These are phyloP conservation scores for Rutstroemia sp. DNA, from an alignment of 2,329 filamentous ascomycete genomes.

Conservation along the genomic window DNA sequence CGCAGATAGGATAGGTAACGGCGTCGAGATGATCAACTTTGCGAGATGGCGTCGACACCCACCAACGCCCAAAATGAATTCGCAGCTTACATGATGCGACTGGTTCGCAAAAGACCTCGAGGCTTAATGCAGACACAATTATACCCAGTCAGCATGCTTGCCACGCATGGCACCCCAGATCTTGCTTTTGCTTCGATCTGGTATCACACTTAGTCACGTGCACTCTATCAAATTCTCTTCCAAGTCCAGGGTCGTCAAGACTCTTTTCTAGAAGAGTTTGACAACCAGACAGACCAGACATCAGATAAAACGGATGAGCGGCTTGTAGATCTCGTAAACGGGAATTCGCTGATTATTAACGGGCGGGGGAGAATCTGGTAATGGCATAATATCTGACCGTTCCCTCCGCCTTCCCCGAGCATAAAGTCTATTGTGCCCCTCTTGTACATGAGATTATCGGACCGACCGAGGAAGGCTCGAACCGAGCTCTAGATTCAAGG, in stretches of 20 bases:
- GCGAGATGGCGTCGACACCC: too few relatives aligned
- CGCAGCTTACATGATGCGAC: too few relatives aligned
- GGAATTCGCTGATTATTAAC: not conserved
- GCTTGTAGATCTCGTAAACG: not conserved
- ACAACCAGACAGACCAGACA: not conserved
- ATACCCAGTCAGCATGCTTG: not conserved
- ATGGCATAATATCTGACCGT: not conserved
- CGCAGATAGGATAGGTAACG: too few relatives aligned
- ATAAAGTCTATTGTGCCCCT: not conserved
- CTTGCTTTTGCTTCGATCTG: not conserved
- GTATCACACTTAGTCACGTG: conserved; percentile 3
- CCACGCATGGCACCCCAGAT: not conserved
- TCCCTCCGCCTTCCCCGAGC: not conserved
- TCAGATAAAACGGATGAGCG: not conserved
- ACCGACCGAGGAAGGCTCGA: not conserved
- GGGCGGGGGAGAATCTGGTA: not conserved
- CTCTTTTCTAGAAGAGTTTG: too few relatives aligned
- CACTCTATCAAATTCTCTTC: not conserved
- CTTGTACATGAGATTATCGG: conserved; percentile 1
- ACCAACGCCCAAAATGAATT: too few relatives aligned
- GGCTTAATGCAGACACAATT: not conserved
- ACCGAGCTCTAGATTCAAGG: not conserved
- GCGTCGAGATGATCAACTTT: too few relatives aligned
- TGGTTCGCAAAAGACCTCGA: not conserved
- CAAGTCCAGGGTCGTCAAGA: too few relatives aligned